These are phyloP conservation scores for Brassica napus DNA, from an alignment of 345 rosid species.

Conservation along the genomic window DNA sequence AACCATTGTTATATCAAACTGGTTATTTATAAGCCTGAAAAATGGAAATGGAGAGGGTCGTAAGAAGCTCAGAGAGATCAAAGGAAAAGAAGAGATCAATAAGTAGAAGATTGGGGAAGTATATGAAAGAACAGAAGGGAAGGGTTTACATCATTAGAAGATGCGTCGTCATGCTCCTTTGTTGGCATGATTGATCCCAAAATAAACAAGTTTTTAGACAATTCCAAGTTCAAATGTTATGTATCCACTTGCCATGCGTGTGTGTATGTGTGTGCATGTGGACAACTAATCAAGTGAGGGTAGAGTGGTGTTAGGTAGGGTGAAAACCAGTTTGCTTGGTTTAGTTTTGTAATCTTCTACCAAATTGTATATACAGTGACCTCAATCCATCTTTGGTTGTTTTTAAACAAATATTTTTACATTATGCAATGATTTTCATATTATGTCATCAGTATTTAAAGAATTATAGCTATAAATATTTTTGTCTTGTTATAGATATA, in stretches of 20 bases:
- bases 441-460: background rate
- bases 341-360: constrained; percentile 11
- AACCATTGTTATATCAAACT: constrained; percentile 7
- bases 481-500: background rate
- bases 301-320: background rate
- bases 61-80: constrained; percentile 40
- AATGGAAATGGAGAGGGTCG: constrained; percentile 33
- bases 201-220: background rate
- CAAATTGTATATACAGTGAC: constrained; percentile 20
- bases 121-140: constrained; percentile 63
- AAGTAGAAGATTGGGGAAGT: constrained; percentile 59
- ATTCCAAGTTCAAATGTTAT: constrained; percentile 11
- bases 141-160: constrained; percentile 72
- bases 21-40: constrained; percentile 10
- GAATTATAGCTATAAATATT: background rate
- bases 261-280: constrained; percentile 6
- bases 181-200: constrained; percentile 63
- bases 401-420: background rate
- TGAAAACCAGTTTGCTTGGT: background rate
- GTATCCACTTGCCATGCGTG: background rate
- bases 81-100: constrained; percentile 48
- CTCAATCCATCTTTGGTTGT: constrained; percentile 2
- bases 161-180: constrained; percentile 77
- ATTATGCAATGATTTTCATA: background rate
- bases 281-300: background rate